Evolutionary conservation across 306 rosid species (phyloP).

Genomic region (Betula pendula): DNA sequence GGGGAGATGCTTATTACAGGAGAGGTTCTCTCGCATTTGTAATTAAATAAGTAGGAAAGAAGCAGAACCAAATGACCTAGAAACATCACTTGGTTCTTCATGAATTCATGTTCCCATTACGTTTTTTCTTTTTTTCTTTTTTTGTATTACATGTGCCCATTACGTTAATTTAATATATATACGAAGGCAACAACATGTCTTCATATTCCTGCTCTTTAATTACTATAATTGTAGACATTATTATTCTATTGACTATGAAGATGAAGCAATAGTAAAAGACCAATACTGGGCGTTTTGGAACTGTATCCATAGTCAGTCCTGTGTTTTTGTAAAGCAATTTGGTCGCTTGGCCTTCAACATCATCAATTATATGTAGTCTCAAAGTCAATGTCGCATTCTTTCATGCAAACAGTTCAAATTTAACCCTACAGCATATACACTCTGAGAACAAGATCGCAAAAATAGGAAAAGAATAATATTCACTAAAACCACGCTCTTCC

Average conservation of each 20-base stretch:
- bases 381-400: background rate
- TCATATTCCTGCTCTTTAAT: background rate
- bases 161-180: too few species aligned
- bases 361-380: background rate
- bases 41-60: too few species aligned
- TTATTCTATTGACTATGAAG: background rate
- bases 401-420: background rate
- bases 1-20: too few species aligned
- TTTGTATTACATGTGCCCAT: too few species aligned
- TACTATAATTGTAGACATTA: background rate
- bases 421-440: too few species aligned
- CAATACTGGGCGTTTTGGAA: background rate
- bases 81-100: too few species aligned
- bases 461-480: background rate
- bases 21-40: too few species aligned
- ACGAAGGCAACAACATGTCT: background rate
- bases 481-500: background rate
- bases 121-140: too few species aligned
- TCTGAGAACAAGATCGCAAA: conserved; percentile 11
- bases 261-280: background rate
- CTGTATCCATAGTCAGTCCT: background rate
- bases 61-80: too few species aligned
- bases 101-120: too few species aligned
- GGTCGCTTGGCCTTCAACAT: background rate
- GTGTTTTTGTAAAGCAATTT: too few species aligned